These are phyloP conservation scores for Fusarium burgessii DNA, from an alignment of 2,329 filamentous ascomycete species.

Conservation along the genomic window DNA sequence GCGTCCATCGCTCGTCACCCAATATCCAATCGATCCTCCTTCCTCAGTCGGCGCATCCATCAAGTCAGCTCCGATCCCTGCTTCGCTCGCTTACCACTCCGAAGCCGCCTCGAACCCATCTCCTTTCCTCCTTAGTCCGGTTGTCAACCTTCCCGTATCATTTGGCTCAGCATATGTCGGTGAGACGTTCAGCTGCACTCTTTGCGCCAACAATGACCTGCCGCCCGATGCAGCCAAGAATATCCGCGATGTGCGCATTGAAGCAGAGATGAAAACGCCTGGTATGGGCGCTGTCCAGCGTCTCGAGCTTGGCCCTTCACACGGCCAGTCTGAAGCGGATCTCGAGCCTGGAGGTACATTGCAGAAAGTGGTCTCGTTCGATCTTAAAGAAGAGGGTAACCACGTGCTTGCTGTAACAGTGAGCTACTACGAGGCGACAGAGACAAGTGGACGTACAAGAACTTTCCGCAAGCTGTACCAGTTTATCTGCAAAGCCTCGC, in stretches of 20 bases:
- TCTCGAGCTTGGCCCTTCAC: constrained; percentile 67
- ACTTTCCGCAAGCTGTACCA: constrained; percentile 97
- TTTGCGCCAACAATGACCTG: constrained; percentile 93
- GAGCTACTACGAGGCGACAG: constrained; percentile 89
- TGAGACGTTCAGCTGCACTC: constrained; percentile 92
- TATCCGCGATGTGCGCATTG: constrained; percentile 82
- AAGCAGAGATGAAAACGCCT: constrained; percentile 96
- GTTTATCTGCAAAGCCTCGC: constrained; percentile 89
- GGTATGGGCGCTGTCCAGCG: constrained; percentile 68
- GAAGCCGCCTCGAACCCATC: constrained; percentile 60
- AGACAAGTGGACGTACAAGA: constrained; percentile 76
- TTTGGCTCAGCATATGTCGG: constrained; percentile 97
- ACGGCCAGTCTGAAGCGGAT: constrained; percentile 53
- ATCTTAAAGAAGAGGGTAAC: constrained; percentile 92
- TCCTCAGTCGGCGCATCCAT: constrained; percentile 55
- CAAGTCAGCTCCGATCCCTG: constrained; percentile 62
- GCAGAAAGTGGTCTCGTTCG: constrained; percentile 85
- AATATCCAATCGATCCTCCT: constrained; percentile 70
- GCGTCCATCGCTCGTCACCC: constrained; percentile 79
- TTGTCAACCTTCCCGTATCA: constrained; percentile 86
- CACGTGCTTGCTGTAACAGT: constrained; percentile 95
- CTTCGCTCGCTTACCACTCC: constrained; percentile 78
- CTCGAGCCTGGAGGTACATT: constrained; percentile 74
- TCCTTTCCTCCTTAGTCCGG: constrained; percentile 70
- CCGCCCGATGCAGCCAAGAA: constrained; percentile 53